Evolutionary conservation across 805 yeast species (phyloP), one percentile per base, ranked within the genome.

Genomic region (Spencermartinsiella europaea): DNA sequence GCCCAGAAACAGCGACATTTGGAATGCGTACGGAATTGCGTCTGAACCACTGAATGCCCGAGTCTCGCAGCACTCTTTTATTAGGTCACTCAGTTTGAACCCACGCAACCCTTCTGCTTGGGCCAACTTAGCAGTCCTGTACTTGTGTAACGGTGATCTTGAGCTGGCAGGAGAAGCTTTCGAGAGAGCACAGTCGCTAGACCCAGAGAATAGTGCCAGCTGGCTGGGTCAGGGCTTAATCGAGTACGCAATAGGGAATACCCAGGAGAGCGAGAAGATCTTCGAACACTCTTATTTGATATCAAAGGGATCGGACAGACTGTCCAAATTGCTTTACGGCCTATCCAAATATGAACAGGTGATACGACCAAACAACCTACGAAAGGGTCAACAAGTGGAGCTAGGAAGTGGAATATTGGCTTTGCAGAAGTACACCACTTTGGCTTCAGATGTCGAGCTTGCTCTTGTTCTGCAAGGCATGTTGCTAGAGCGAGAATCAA

Each of bases 61-160:
- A 40, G 84, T 87, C 4, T 72, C 97, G 0, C 99, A 93, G 65
- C 99, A 93, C 66, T 88, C 96, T 62, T 87, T 85, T 57, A 85
- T 93, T 56, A 83, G 86, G 52, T 90, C 97, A 0, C 67, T 81
- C 2, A 73, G 85, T 0, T 65, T 89, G 34, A 82, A 85, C 40
- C 77, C 85, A 4, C 77, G 78, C 44, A 85, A 85, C 46, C 76
- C 83, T 2, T 67, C 68, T 15, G 75, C 81, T 3, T 93, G 97
- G 96, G 74, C 81, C 14, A 86, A 87, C 55, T 68, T 93, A 48
- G 96, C 95, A 0, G 75, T 85, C 4, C 68, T 93, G 31, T 90
- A 85, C 54, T 66, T 91, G 48, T 71, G 76, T 25, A 72, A 75
- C 46, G 80, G 80, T 2, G 98, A 91, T 61, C 55, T 71, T 5